phyloP scores from a whole-genome alignment of 805 yeast genomes.

The Jamesozyma hellenica region DNA sequence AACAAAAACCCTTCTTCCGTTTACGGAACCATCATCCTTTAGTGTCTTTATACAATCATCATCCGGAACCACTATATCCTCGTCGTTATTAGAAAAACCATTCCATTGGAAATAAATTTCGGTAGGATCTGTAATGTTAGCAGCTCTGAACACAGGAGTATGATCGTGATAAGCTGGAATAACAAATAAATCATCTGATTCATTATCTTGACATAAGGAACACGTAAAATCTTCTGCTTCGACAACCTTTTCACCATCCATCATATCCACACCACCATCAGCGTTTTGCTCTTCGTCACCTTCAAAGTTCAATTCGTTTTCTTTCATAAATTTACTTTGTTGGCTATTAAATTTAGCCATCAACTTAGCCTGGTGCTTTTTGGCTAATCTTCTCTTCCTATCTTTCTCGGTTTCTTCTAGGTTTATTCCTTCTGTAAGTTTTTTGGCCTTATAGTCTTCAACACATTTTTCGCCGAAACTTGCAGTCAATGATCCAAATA shows the following conservation, averaged over 20 bases:
- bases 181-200: constrained; percentile 42
- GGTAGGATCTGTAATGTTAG: constrained; percentile 19
- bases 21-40: constrained; percentile 6
- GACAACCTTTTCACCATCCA: constrained; percentile 25
- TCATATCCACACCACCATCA: constrained; percentile 37
- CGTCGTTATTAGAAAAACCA: constrained; percentile 22
- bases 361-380: constrained; percentile 51
- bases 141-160: constrained; percentile 41
- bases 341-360: constrained; percentile 57
- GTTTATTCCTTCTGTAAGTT: constrained; percentile 31
- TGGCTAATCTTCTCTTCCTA: constrained; percentile 46
- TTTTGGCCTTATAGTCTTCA: constrained; percentile 39
- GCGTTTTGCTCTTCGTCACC: constrained; percentile 27
- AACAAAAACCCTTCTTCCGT: constrained; percentile 37
- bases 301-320: constrained; percentile 32
- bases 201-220: constrained; percentile 50
- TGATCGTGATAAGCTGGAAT: constrained; percentile 42
- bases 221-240: constrained; percentile 34
- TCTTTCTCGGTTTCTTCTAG: constrained; percentile 46
- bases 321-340: constrained; percentile 63
- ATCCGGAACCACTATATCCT: constrained; percentile 14
- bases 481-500: constrained; percentile 42
- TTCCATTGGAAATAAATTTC: constrained; percentile 25
- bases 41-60: constrained; percentile 11
- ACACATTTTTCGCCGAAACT: constrained; percentile 51